Evolutionary conservation across 371 early-diverging fungal species (phyloP).

Genomic region (Apophysomyces ossiformis): DNA sequence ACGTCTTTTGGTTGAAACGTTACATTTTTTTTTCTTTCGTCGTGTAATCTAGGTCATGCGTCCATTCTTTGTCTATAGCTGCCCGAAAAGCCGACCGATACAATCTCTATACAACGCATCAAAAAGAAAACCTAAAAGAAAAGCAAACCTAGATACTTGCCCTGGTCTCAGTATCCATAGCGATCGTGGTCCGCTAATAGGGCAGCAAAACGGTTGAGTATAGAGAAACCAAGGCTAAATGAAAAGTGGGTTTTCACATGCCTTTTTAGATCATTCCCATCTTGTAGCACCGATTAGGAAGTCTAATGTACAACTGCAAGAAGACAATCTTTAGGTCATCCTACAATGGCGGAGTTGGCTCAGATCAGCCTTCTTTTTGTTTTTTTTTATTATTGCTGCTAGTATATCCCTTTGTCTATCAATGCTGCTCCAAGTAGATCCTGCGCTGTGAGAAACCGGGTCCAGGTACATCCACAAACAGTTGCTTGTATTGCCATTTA

Average conservation of each 20-base stretch:
- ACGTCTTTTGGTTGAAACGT: conserved; percentile 3
- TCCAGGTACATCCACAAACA: conserved; percentile 57
- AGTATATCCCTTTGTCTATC: not conserved
- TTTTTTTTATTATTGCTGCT: not conserved
- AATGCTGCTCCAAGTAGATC: conserved; percentile 15
- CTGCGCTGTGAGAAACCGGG: conserved; percentile 26
- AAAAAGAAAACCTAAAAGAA: no score
- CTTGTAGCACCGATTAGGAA: not conserved
- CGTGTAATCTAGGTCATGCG: not conserved
- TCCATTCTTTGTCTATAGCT: no score
- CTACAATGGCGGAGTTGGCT: no score
- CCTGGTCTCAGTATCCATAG: no score
- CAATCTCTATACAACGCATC: no score
- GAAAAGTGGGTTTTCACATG: not conserved
- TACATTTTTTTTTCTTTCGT: not conserved
- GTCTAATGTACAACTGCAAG: no score
- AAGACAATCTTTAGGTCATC: no score
- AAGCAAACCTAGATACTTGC: no score
- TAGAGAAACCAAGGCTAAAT: no score
- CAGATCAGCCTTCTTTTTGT: not conserved
- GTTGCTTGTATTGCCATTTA: conserved; percentile 55
- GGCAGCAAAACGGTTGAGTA: no score
- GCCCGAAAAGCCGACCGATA: no score
- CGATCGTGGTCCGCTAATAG: no score
- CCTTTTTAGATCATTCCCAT: not conserved